Evolutionary conservation across 495 filamentous ascomycete genomes (phyloP).

Genomic region (Pyrenula massariospora): DNA sequence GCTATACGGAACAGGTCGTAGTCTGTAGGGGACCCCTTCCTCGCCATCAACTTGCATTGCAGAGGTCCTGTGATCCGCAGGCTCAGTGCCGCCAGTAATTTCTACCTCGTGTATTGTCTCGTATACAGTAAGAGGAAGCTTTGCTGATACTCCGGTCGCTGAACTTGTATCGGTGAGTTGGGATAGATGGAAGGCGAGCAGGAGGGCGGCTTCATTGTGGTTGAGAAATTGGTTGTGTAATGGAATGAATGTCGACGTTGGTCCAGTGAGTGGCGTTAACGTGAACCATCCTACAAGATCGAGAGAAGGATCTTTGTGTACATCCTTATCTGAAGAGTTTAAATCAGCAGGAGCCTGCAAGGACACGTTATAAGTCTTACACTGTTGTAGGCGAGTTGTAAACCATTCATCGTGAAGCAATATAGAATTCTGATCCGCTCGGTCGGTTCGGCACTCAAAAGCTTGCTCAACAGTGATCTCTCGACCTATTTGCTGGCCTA

Average conservation of each 20-base stretch:
- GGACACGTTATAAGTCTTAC: slow-evolving; percentile 33
- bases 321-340: slow-evolving; percentile 58
- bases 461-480: slow-evolving; percentile 86
- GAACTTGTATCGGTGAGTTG: slow-evolving; percentile 30
- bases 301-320: slow-evolving; percentile 70
- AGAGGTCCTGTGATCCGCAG: slow-evolving; percentile 27
- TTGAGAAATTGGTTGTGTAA: slow-evolving; percentile 66
- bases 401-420: slow-evolving; percentile 64
- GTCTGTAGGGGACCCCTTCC: slow-evolving; percentile 44
- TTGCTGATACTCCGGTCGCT: slow-evolving; percentile 43
- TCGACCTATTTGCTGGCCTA: slow-evolving; percentile 84
- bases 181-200: slow-evolving; percentile 73
- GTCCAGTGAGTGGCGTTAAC: slow-evolving; percentile 62
- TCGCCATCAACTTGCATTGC: slow-evolving; percentile 66
- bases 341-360: not conserved
- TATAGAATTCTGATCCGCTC: slow-evolving; percentile 31
- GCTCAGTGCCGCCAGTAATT: slow-evolving; percentile 18
- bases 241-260: slow-evolving; percentile 49
- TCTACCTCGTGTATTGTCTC: slow-evolving; percentile 70
- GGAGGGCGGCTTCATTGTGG: slow-evolving; percentile 75
- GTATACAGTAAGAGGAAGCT: slow-evolving; percentile 81
- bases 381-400: slow-evolving; percentile 66
- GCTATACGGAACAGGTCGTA: slow-evolving; percentile 72
- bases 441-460: slow-evolving; percentile 60
- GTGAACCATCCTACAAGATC: slow-evolving; percentile 96